Evolutionary conservation across 2,329 filamentous ascomycete species (phyloP).

Genomic region (Aspergillus proliferans): DNA sequence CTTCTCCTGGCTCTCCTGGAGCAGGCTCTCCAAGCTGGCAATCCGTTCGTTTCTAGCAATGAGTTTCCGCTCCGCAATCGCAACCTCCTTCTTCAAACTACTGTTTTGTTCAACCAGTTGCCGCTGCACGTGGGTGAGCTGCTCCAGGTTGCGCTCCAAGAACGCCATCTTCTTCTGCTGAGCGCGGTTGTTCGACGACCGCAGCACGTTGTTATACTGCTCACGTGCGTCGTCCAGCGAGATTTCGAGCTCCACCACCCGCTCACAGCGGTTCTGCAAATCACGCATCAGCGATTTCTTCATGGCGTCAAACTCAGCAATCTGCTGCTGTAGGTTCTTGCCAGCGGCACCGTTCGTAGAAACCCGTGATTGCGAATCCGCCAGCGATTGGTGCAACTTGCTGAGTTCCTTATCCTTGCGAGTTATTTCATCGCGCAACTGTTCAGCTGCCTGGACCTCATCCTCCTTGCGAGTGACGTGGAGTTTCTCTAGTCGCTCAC

Average conservation of each 20-base stretch:
- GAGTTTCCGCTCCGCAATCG: slow-evolving; percentile 94
- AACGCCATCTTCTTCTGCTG: slow-evolving; percentile 99
- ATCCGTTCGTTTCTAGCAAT: slow-evolving; percentile 96
- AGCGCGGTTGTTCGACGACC: slow-evolving; percentile 93
- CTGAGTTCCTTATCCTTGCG: slow-evolving; percentile 76
- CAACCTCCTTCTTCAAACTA: slow-evolving; percentile 96
- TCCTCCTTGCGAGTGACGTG: slow-evolving; percentile 69
- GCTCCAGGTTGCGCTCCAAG: slow-evolving; percentile 94
- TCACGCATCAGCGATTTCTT: slow-evolving; percentile 99
- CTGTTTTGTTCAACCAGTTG: slow-evolving; percentile 98
- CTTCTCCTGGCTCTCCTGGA: slow-evolving; percentile 98
- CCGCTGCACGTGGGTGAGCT: slow-evolving; percentile 92
- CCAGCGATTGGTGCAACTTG: slow-evolving; percentile 72
- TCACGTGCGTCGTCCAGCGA: slow-evolving; percentile 94
- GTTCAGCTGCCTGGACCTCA: slow-evolving; percentile 66
- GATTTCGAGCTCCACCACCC: slow-evolving; percentile 96
- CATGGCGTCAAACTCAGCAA: slow-evolving; percentile 98
- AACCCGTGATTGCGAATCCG: slow-evolving; percentile 55
- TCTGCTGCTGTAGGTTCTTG: slow-evolving; percentile 95
- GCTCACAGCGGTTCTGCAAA: slow-evolving; percentile 94
- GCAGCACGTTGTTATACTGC: slow-evolving; percentile 97
- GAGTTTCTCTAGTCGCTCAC: slow-evolving; percentile 68
- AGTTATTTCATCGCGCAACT: slow-evolving; percentile 67
- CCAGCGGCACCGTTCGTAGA: slow-evolving; percentile 53
- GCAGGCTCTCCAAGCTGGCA: slow-evolving; percentile 79